Percentiles rank a stretch among this genome's conserved stretches.
phyloP scores from a whole-genome alignment of 768 basidiomycete species.

The Trametopsis cervina region DNA sequence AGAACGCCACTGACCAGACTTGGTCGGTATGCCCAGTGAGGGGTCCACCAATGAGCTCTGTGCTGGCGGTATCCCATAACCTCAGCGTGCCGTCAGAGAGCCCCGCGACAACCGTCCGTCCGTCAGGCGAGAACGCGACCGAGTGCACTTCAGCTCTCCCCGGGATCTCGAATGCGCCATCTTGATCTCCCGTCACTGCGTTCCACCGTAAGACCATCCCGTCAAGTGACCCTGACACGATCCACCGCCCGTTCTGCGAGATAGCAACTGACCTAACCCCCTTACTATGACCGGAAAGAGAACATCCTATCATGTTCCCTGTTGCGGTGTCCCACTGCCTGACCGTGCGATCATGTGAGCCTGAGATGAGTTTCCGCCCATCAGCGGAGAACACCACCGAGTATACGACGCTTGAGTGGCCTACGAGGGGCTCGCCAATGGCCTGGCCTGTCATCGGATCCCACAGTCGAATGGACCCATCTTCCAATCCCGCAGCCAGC shows the following conservation, averaged over 20 bases:
- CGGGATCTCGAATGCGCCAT: constrained; percentile 5
- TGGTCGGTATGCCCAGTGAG: constrained; percentile 18
- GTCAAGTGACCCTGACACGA: constrained; percentile 23
- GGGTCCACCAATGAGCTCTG: background rate
- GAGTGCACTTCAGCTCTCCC: constrained; percentile 10
- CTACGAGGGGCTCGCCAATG: constrained; percentile 15
- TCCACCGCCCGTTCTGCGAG: constrained; percentile 15
- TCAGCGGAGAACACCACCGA: constrained; percentile 18
- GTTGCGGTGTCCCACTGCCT: constrained; percentile 20
- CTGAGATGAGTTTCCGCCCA: constrained; percentile 17
- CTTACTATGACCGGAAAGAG: constrained; percentile 5
- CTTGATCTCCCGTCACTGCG: constrained; percentile 11
- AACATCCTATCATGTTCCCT: background rate
- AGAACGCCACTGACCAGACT: constrained; percentile 19
- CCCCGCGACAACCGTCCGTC: constrained; percentile 17
- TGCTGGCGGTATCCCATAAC: constrained; percentile 17
- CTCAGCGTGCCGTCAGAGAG: too few species aligned
- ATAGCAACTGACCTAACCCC: constrained; percentile 11
- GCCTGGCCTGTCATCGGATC: constrained; percentile 3
- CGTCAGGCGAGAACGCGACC: constrained; percentile 23
- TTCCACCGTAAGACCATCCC: constrained; percentile 23
- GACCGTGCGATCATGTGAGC: constrained; percentile 17
- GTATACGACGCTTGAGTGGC: constrained; percentile 18
- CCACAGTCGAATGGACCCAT: constrained; percentile 16
- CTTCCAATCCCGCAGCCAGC: constrained; percentile 16